Base-by-base conservation (phyloP, 202 grass and related monocot species). In the Saccharum hybrid region DNA sequence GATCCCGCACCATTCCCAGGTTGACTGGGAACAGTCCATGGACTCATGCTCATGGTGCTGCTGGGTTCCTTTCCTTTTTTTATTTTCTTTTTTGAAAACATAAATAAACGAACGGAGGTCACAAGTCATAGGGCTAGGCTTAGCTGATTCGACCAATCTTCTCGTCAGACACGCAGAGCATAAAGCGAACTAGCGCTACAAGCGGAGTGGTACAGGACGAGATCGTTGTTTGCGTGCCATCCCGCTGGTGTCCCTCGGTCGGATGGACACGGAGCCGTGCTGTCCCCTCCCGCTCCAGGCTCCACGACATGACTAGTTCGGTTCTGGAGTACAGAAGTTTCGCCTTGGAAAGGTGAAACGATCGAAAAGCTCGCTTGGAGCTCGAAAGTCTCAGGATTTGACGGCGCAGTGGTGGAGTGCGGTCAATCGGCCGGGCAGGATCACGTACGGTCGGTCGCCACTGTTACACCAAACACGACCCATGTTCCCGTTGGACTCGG, bases 241-340 rank as follows among this genome's bases (percentile, higher is more conserved):
- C 82, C 43, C 66, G 80, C 10, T 1, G 77, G 74, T 81, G 87
- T 66, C 72, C 36, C 82, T 81, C 18, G 64, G 77, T 72, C 82
- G 64, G 37, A 15, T 5, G 77, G 57, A 72, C 79, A n/a, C 7
- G 23, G 72, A 89, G 87, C 72, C 82, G 87, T 85, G 87, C 66
- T 85, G 87, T 82, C 82, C 72, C 77, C 82, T 81, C 28, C 1
- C 77, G 46, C 41, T 46, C 43, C 61, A 15, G 4, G 7, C 38
- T 21, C 23, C 9, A 40, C 36, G 4, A 36, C 36, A 36, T 3
- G 36, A 36, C 36, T 36, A 39, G 19, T 28, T 12, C 0, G 22
- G 2, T 6, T 60, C 7, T 6, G 5, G 26, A 26, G n/a, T 31
- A 13, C 38, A 12, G 18, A 68, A 21, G 34, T 42, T 69, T 43